Evolutionary conservation across 2,329 filamentous ascomycete genomes (phyloP), one percentile per base, ranked within the genome.

Genomic region (Cladosporium sp.): DNA sequence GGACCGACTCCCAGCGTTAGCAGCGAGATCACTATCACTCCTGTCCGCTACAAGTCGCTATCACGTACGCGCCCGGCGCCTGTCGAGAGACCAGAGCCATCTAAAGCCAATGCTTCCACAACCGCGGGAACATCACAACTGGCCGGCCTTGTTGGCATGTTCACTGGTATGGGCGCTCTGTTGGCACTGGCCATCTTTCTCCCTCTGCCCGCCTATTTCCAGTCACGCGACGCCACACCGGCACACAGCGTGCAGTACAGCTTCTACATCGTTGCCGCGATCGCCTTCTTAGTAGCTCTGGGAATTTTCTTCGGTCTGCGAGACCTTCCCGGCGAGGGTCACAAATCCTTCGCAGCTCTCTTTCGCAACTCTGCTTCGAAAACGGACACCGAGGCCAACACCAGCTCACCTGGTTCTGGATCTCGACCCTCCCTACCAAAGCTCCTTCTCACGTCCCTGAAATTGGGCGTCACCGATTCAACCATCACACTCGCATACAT

Each of bases 121-220:
- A 24, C 17, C 13, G 55, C 56, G 50, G 39, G 54, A 29, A 48
- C 60, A 11, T 65, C 70, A 32, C 76, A 82, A 54, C 78, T 99
- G 20, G 92, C 93, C 13, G 93, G 93, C 0, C 83, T 91, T 44
- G 93, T 99, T 4, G 93, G 93, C 4, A 75, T 96, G 52, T 95
- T 95, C 65, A 96, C 93, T 7, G 93, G 93, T 19, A 89, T 88
- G 61, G 93, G 93, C 54, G 93, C 93, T 12, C 77, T 99, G 4
- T 78, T 99, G 4, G 90, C 93, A 9, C 74, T 99, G 24, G 70
- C 76, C 0, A 63, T 93, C 29, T 97, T 99, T 64, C 77, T 99
- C 12, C 93, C 92, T 5, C 78, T 99, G 15, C 93, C 93, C 0
- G 86, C 89, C 2, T 79, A 80, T 29, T 95, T 97, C 64, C 81